A percentile compares a stretch with the other conserved stretches of the same genome.
These are phyloP conservation scores for Colletotrichum navitas DNA, from an alignment of 2,329 filamentous ascomycete genomes.

Conservation along the genomic window DNA sequence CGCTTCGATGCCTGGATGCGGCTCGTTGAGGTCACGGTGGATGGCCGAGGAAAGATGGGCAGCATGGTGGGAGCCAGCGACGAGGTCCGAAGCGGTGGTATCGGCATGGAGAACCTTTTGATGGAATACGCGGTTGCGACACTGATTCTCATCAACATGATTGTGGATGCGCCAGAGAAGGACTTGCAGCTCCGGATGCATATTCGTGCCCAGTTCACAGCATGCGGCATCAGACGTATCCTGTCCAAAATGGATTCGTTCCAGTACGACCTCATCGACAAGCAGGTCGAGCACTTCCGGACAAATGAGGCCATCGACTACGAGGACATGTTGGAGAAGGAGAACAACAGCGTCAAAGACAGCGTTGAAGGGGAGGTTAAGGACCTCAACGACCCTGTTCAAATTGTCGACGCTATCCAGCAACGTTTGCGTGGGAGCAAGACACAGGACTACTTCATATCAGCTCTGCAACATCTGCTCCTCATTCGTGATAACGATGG, in stretches of 20 bases:
- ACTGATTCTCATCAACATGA: slow-evolving; percentile 95
- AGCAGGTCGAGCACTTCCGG: slow-evolving; percentile 94
- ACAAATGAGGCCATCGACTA: slow-evolving; percentile 98
- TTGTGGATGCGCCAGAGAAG: slow-evolving; percentile 89
- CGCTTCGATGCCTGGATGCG: slow-evolving; percentile 99
- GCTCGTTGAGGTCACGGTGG: slow-evolving; percentile 95
- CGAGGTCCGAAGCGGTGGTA: slow-evolving; percentile 93
- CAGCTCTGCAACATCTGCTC: slow-evolving; percentile 93
- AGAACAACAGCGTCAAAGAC: slow-evolving; percentile 91
- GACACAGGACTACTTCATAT: slow-evolving; percentile 95
- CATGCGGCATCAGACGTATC: slow-evolving; percentile 94
- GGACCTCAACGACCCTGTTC: slow-evolving; percentile 91
- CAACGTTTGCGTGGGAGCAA: slow-evolving; percentile 84
- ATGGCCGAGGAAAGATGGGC: slow-evolving; percentile 98
- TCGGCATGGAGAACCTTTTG: slow-evolving; percentile 97
- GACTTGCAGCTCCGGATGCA: slow-evolving; percentile 94
- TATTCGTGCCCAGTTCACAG: slow-evolving; percentile 94
- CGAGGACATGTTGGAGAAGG: slow-evolving; percentile 93
- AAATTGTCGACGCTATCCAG: slow-evolving; percentile 95
- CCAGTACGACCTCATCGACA: slow-evolving; percentile 98
- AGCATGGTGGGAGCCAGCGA: slow-evolving; percentile 97
- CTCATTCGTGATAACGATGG: slow-evolving; percentile 92
- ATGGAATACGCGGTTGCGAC: slow-evolving; percentile 99
- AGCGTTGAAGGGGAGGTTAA: slow-evolving; percentile 86
- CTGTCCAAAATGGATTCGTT: slow-evolving; percentile 97